Evolutionary conservation across 495 filamentous ascomycete genomes (phyloP).

Genomic region (Letharia lupina): DNA sequence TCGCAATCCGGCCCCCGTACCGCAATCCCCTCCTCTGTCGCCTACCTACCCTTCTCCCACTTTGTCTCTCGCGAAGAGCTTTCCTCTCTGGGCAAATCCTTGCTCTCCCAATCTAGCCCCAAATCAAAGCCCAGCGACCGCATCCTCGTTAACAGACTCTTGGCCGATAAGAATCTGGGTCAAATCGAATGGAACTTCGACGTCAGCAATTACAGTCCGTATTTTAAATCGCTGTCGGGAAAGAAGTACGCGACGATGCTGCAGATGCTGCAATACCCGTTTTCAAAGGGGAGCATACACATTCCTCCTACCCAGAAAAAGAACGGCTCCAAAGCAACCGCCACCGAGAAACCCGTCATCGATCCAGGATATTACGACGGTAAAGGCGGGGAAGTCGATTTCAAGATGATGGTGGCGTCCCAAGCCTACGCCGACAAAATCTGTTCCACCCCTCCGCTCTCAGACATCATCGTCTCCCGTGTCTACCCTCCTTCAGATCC

Average conservation of each 20-base stretch:
- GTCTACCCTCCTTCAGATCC: slow-evolving; percentile 31
- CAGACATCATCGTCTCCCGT: slow-evolving; percentile 32
- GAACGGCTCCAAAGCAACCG: slow-evolving; percentile 9
- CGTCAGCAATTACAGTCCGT: slow-evolving; percentile 41
- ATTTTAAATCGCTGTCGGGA: slow-evolving; percentile 31
- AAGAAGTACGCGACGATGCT: slow-evolving; percentile 47
- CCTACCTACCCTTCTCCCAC: slow-evolving; percentile 39
- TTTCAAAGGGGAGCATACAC: slow-evolving; percentile 42
- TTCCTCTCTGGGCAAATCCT: slow-evolving; percentile 4
- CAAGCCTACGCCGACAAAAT: slow-evolving; percentile 40
- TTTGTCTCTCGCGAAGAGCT: slow-evolving; percentile 27
- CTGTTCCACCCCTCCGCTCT: slow-evolving; percentile 34
- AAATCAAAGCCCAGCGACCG: slow-evolving; percentile 14
- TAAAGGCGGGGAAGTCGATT: slow-evolving; percentile 35
- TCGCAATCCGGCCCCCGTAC: slow-evolving; percentile 33
- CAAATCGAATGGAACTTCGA: slow-evolving; percentile 48
- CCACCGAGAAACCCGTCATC: slow-evolving; percentile 32
- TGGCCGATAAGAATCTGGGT: slow-evolving; percentile 29
- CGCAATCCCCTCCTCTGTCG: slow-evolving; percentile 35
- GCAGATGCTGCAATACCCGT: slow-evolving; percentile 48
- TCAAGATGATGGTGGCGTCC: slow-evolving; percentile 34
- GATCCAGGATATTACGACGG: slow-evolving; percentile 40
- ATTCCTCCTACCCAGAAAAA: slow-evolving; percentile 25
- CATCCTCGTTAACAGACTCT: slow-evolving; percentile 32
- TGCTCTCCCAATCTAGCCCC: slow-evolving; percentile 13